Evolutionary conservation across 2,329 filamentous ascomycete genomes (phyloP).

Genomic region (Ophiocordyceps camponoti-floridani): DNA sequence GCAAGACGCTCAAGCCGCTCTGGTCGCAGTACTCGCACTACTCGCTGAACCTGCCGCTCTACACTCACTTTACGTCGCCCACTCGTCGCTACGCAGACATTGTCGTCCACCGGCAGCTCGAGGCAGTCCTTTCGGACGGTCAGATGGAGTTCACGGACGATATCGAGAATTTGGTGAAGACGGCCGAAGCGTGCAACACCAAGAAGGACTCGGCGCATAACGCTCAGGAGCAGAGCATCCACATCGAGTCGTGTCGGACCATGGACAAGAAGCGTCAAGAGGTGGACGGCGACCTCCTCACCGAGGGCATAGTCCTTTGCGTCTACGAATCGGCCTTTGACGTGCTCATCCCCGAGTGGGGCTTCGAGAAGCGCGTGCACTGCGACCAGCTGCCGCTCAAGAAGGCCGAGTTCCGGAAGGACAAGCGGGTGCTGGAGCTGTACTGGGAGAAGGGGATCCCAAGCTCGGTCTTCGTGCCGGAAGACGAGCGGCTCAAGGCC

Average conservation of each 20-base stretch:
- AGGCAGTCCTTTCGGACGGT: slow-evolving; percentile 67
- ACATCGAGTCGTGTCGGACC: slow-evolving; percentile 89
- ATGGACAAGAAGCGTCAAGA: slow-evolving; percentile 89
- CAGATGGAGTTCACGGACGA: slow-evolving; percentile 78
- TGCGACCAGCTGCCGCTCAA: slow-evolving; percentile 94
- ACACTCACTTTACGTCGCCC: slow-evolving; percentile 95
- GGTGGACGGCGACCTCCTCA: slow-evolving; percentile 77
- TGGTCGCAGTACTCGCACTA: slow-evolving; percentile 90
- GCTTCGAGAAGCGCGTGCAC: slow-evolving; percentile 97
- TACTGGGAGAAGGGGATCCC: slow-evolving; percentile 99
- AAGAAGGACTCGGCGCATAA: slow-evolving; percentile 98
- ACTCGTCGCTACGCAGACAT: slow-evolving; percentile 91
- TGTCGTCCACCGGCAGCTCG: slow-evolving; percentile 85
- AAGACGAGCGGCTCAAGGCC: slow-evolving; percentile 87
- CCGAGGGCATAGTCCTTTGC: slow-evolving; percentile 87
- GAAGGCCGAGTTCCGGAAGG: slow-evolving; percentile 98
- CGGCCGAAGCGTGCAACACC: slow-evolving; percentile 87
- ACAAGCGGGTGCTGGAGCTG: slow-evolving; percentile 80
- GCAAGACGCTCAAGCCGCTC: slow-evolving; percentile 60
- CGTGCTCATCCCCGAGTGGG: slow-evolving; percentile 92
- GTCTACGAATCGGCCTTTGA: slow-evolving; percentile 99
- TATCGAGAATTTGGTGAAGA: slow-evolving; percentile 74
- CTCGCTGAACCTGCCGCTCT: slow-evolving; percentile 77
- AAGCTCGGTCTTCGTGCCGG: slow-evolving; percentile 86
- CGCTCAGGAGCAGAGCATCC: slow-evolving; percentile 95